Evolutionary conservation across 805 yeast species (phyloP).

Genomic region (Geotrichum ghanense): DNA sequence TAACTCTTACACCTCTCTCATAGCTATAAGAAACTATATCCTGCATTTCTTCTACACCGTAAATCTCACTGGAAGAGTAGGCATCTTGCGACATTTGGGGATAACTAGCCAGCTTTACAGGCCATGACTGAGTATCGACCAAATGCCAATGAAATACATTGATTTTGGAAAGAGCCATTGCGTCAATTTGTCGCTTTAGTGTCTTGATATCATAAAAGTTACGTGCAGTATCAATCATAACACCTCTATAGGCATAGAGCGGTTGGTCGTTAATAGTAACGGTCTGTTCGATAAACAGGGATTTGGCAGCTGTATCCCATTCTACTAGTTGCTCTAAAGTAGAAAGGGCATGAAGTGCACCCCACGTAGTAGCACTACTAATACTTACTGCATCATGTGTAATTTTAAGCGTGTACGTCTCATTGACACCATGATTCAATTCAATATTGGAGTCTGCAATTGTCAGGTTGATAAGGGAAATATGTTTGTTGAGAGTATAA

Average conservation of each 20-base stretch:
- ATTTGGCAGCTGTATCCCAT: constrained; percentile 18
- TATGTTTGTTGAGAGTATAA: too few relatives aligned
- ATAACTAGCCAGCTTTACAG: constrained; percentile 23
- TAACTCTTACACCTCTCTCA: constrained; percentile 29
- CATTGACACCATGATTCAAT: constrained; percentile 30
- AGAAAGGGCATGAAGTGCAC: constrained; percentile 31
- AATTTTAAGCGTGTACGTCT: constrained; percentile 24
- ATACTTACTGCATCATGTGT: constrained; percentile 16
- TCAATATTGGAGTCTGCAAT: constrained; percentile 19
- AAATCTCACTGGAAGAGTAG: constrained; percentile 25
- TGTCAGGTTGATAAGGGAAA: constrained; percentile 7
- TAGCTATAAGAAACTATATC: constrained; percentile 26
- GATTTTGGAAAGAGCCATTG: constrained; percentile 29
- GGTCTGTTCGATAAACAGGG: constrained; percentile 22
- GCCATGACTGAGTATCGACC: constrained; percentile 33
- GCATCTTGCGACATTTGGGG: constrained; percentile 33
- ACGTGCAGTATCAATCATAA: constrained; percentile 31
- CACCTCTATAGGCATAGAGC: constrained; percentile 29
- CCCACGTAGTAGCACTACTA: constrained; percentile 30
- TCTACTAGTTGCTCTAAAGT: constrained; percentile 31
- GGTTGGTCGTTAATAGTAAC: constrained; percentile 29
- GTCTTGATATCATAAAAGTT: constrained; percentile 24
- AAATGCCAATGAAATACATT: constrained; percentile 34
- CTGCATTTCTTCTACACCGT: constrained; percentile 22
- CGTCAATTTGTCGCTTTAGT: constrained; percentile 28